Conservation (phyloP, 352 stramenopile species). For the Globisporangium nunn region DNA sequence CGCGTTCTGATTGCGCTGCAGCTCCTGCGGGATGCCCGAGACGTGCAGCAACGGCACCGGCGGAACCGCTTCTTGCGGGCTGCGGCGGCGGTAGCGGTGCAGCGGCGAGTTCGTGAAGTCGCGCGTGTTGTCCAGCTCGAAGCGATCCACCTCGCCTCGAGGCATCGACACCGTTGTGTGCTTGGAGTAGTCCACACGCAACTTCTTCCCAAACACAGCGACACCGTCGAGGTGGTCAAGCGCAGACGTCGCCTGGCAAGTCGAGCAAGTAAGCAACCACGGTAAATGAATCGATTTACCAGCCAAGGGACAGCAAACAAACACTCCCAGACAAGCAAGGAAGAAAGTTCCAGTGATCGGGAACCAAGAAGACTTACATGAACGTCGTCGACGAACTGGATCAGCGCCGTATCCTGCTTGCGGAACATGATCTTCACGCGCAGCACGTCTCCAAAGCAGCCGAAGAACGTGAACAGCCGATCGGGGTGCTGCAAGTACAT, state of each 20-base stretch:
- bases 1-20: slow-evolving; percentile 56
- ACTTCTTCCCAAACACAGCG: slow-evolving; percentile 68
- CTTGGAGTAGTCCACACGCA: slow-evolving; percentile 81
- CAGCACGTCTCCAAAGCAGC: slow-evolving; percentile 77
- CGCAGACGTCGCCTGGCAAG: slow-evolving; percentile 50
- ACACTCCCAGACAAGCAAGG: background rate
- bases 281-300: no score
- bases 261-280: no score
- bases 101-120: slow-evolving; percentile 71
- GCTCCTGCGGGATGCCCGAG: slow-evolving; percentile 58
- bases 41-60: slow-evolving; percentile 62
- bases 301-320: background rate
- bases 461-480: slow-evolving; percentile 76
- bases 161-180: slow-evolving; percentile 78
- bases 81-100: slow-evolving; percentile 71
- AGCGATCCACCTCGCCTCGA: slow-evolving; percentile 65
- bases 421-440: slow-evolving; percentile 86
- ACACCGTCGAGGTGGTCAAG: slow-evolving; percentile 74
- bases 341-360: background rate
- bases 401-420: slow-evolving; percentile 74
- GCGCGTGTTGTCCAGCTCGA: slow-evolving; percentile 78
- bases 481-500: slow-evolving; percentile 36
- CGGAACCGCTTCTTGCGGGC: slow-evolving; percentile 50
- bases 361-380: slow-evolving; percentile 37
- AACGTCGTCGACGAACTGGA: slow-evolving; percentile 70